Conservation (phyloP, 1,284 basidiomycete species). For the Papiliotrema flavescens region DNA sequence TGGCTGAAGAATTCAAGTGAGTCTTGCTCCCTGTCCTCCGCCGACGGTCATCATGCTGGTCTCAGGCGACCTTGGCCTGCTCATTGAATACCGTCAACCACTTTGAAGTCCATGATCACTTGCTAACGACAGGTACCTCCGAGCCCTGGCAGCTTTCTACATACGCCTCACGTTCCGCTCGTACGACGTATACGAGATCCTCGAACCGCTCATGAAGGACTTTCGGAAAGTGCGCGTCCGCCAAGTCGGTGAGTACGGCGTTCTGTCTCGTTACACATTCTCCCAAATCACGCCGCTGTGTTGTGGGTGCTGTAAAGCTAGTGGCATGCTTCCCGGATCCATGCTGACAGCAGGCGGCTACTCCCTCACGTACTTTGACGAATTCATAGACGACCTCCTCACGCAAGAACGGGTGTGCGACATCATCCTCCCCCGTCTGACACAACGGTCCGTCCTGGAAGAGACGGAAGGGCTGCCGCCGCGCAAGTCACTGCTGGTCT, state of each 20-base stretch:
- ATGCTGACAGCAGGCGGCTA: conserved; percentile 62
- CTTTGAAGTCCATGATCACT: too few relatives aligned
- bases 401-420: conserved; percentile 92
- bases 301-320: too few relatives aligned
- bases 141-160: conserved; percentile 90
- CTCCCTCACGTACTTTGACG: conserved; percentile 81
- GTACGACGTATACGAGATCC: conserved; percentile 83
- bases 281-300: too few relatives aligned
- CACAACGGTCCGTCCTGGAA: conserved; percentile 81
- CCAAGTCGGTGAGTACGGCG: conserved; percentile 63
- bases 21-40: too few relatives aligned
- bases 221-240: conserved; percentile 83
- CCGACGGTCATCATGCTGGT: too few relatives aligned
- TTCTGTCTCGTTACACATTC: background rate
- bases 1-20: conserved; percentile 96
- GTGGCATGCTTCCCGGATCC: too few relatives aligned
- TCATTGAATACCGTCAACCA: background rate
- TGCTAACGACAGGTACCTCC: conserved; percentile 67
- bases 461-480: conserved; percentile 85
- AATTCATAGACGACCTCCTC: conserved; percentile 82
- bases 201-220: conserved; percentile 92
- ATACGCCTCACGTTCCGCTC: conserved; percentile 89
- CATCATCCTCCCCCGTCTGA: conserved; percentile 87
- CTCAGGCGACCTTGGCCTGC: too few relatives aligned
- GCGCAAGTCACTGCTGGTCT: conserved; percentile 23